phyloP scores from a whole-genome alignment of 169 alveolate genomes.

The Eimeria mitis region DNA sequence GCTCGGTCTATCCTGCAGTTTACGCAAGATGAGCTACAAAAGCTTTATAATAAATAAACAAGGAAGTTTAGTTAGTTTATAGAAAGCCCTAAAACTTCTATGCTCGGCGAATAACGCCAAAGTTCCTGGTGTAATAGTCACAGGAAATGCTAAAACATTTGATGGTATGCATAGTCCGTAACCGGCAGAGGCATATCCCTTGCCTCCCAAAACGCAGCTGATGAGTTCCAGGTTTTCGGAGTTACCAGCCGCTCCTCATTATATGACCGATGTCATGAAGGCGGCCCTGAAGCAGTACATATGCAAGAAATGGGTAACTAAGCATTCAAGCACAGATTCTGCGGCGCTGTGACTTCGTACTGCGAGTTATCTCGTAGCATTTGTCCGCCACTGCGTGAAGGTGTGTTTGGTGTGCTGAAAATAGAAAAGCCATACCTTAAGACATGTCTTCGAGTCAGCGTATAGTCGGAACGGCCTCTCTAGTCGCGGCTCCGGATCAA shows the following conservation, averaged over 20 bases:
- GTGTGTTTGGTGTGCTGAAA: neutral
- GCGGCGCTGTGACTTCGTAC: neutral
- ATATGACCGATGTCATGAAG: slow-evolving; percentile 70
- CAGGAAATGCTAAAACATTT: neutral
- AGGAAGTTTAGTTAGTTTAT: neutral
- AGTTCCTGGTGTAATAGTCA: neutral
- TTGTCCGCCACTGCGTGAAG: neutral
- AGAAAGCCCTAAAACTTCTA: neutral
- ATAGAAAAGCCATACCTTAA: slow-evolving; percentile 54
- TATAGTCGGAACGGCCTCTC: slow-evolving; percentile 81
- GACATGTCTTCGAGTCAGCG: slow-evolving; percentile 83
- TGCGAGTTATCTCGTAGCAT: neutral
- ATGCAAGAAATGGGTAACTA: neutral
- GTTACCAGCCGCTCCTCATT: slow-evolving; percentile 82
- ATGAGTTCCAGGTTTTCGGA: neutral
- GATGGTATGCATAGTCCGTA: neutral
- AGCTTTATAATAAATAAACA: neutral
- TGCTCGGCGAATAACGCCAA: neutral
- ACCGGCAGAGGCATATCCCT: neutral
- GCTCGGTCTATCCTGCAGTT: neutral
- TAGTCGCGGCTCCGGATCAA: slow-evolving; percentile 84
- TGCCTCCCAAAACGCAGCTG: neutral
- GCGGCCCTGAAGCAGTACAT: slow-evolving; percentile 66
- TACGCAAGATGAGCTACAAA: neutral
- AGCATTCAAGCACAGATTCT: neutral